Percentiles rank a stretch among this genome's conserved stretches.
These are phyloP conservation scores for Euphorbia schlechtendalii DNA, from an alignment of 441 rosid genomes.

Conservation along the genomic window DNA sequence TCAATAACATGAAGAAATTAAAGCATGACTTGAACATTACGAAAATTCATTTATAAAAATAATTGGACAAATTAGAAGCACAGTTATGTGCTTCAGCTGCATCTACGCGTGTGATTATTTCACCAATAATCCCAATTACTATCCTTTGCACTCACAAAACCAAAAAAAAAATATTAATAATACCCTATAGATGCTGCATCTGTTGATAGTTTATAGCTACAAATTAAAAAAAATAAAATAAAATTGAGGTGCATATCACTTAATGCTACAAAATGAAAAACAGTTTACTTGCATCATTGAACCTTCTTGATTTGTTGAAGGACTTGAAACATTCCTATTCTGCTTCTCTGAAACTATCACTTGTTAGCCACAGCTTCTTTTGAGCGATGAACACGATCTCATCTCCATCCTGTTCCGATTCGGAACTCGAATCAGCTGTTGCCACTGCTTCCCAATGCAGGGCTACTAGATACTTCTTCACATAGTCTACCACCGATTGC, in stretches of 20 bases:
- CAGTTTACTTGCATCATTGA: constrained; percentile 22
- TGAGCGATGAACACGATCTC: constrained; percentile 54
- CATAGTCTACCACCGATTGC: constrained; percentile 45
- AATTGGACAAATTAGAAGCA: constrained; percentile 13
- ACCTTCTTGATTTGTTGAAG: constrained; percentile 26
- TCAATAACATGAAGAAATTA: background rate
- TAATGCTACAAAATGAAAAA: constrained; percentile 42
- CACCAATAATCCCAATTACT: constrained; percentile 8
- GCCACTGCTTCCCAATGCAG: constrained; percentile 88
- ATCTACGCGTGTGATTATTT: constrained; percentile 11
- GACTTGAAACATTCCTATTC: constrained; percentile 39
- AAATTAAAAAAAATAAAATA: constrained; percentile 23
- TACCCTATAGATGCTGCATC: constrained; percentile 28
- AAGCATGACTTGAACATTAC: background rate
- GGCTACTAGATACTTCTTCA: constrained; percentile 66
- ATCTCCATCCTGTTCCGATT: constrained; percentile 49
- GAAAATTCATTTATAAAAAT: constrained; percentile 14
- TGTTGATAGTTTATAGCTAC: constrained; percentile 26
- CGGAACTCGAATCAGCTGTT: constrained; percentile 35
- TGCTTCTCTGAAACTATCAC: constrained; percentile 62
- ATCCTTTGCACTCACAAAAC: constrained; percentile 9
- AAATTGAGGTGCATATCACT: constrained; percentile 25
- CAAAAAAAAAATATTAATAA: constrained; percentile 11
- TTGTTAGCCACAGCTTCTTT: constrained; percentile 89
- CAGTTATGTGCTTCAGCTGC: constrained; percentile 13